Evolutionary conservation across 2,329 filamentous ascomycete genomes (phyloP).

Genomic region (Aspergillus versicolor): DNA sequence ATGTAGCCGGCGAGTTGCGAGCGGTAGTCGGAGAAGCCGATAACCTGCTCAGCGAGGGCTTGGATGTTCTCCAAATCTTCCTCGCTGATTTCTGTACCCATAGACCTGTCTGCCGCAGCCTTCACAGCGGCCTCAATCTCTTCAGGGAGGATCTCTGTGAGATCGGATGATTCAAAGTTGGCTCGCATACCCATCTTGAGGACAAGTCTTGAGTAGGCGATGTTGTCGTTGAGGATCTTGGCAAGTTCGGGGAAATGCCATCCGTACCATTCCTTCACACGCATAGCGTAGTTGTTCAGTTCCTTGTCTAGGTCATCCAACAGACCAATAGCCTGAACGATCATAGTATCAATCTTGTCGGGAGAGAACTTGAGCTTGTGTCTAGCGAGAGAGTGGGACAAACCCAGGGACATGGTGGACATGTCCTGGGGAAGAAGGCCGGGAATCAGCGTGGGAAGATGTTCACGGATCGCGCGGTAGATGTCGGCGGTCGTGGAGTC

Average conservation of each 20-base stretch:
- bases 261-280: constrained; percentile 99
- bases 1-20: constrained; percentile 85
- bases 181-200: constrained; percentile 85
- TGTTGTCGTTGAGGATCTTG: constrained; percentile 95
- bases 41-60: constrained; percentile 87
- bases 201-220: constrained; percentile 88
- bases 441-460: constrained; percentile 86
- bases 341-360: constrained; percentile 99
- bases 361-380: constrained; percentile 99
- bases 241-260: constrained; percentile 99
- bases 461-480: constrained; percentile 90
- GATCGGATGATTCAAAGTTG: constrained; percentile 72
- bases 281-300: constrained; percentile 97
- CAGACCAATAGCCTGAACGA: constrained; percentile 92
- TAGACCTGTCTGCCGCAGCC: constrained; percentile 90
- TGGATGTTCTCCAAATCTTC: constrained; percentile 93
- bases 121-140: constrained; percentile 92
- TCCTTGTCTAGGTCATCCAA: constrained; percentile 98
- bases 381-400: constrained; percentile 92
- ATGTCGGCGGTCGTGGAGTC: constrained; percentile 82
- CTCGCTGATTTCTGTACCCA: constrained; percentile 95
- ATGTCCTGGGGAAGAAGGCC: constrained; percentile 82
- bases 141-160: constrained; percentile 89
- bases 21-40: constrained; percentile 88
- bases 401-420: constrained; percentile 90